Evolutionary conservation across 148 eudicot genomes (phyloP).

Genomic region (Linanthus parryae): DNA sequence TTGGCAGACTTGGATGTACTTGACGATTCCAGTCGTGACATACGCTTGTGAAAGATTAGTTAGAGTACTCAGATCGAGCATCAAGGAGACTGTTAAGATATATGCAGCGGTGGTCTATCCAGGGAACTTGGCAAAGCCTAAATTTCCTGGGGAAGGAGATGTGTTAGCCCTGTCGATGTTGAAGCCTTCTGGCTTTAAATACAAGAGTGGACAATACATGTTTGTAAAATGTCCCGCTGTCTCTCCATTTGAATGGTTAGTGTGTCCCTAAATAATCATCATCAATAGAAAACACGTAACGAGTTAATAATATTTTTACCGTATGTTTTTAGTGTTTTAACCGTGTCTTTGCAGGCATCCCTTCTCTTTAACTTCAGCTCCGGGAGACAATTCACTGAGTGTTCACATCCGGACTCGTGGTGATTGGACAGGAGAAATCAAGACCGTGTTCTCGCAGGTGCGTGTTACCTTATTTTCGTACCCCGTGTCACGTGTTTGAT

Average conservation of each 20-base stretch:
- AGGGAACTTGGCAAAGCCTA: background rate
- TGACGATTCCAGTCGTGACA: constrained; percentile 31
- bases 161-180: constrained; percentile 43
- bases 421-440: constrained; percentile 49
- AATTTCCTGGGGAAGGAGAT: constrained; percentile 15
- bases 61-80: constrained; percentile 38
- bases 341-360: constrained; percentile 32
- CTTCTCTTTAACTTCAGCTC: constrained; percentile 46
- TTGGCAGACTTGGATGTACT: constrained; percentile 49
- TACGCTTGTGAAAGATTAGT: constrained; percentile 35
- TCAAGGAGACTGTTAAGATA: constrained; percentile 40
- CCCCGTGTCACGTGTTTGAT: constrained; percentile 2
- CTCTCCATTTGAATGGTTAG: constrained; percentile 50
- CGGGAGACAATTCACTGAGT: constrained; percentile 40
- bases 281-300: too few species aligned
- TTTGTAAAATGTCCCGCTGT: constrained; percentile 54
- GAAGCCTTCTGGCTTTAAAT: constrained; percentile 46
- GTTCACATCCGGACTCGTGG: constrained; percentile 46
- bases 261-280: too few species aligned
- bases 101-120: constrained; percentile 17
- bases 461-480: too few species aligned
- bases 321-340: background rate
- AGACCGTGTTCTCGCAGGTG: constrained; percentile 40
- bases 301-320: too few species aligned
- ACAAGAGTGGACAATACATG: constrained; percentile 52